Conservation (phyloP, 768 basidiomycete genomes). For the Macrolepiota albuminosa region DNA sequence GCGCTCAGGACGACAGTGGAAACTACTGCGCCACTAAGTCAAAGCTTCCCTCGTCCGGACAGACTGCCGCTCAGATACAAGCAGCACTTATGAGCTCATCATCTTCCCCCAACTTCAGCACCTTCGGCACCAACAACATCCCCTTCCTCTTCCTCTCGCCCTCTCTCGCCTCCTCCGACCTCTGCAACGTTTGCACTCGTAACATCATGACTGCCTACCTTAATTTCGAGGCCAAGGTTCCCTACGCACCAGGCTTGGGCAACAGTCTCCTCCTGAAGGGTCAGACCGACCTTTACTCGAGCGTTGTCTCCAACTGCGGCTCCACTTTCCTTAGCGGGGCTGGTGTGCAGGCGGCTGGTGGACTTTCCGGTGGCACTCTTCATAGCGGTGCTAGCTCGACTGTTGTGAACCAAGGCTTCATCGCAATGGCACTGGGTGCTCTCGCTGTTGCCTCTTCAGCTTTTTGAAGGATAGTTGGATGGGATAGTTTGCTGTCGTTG, state of each 20-base stretch:
- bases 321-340: conserved; percentile 61
- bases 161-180: conserved; percentile 35
- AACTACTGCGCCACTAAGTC: conserved; percentile 64
- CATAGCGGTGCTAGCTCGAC: conserved; percentile 20
- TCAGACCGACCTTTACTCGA: conserved; percentile 63
- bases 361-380: conserved; percentile 35
- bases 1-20: conserved; percentile 68
- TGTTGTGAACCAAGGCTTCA: conserved; percentile 20
- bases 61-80: conserved; percentile 21
- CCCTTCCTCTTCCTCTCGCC: conserved; percentile 77
- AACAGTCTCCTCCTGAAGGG: conserved; percentile 60
- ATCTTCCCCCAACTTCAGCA: conserved; percentile 51
- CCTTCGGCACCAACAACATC: conserved; percentile 57
- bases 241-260: conserved; percentile 72
- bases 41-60: conserved; percentile 23
- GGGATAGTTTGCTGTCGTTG: conserved; percentile 7
- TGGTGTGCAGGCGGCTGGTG: conserved; percentile 62
- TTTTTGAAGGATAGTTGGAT: conserved; percentile 13
- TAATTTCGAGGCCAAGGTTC: conserved; percentile 60
- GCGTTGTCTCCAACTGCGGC: conserved; percentile 63
- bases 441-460: conserved; percentile 14
- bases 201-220: conserved; percentile 74
- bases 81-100: conserved; percentile 24
- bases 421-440: conserved; percentile 13
- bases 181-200: conserved; percentile 84